phyloP scores from a whole-genome alignment of 176 grass and related monocot genomes.

The Ampelocalamus luodianensis region DNA sequence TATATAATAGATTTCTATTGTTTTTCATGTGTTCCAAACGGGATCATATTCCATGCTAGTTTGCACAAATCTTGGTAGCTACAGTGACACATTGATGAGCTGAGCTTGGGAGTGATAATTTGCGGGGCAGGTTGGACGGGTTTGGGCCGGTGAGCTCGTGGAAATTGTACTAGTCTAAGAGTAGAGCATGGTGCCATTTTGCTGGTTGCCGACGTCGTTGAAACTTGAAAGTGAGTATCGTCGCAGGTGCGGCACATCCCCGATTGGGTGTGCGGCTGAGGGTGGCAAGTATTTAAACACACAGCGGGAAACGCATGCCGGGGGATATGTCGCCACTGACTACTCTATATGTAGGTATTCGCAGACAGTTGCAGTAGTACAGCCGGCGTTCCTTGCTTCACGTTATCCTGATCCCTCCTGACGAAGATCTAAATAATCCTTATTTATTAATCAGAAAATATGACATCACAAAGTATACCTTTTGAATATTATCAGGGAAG shows the following conservation, averaged over 20 bases:
- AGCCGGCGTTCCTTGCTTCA: not conserved
- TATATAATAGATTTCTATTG: too few relatives aligned
- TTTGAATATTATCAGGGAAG: too few relatives aligned
- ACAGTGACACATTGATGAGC: not conserved
- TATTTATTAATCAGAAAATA: too few relatives aligned
- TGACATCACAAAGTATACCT: too few relatives aligned
- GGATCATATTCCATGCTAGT: not conserved
- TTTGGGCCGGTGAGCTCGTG: conserved; percentile 1
- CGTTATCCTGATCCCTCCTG: not conserved
- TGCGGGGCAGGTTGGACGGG: not conserved
- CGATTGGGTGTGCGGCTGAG: not conserved
- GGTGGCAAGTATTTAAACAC: not conserved
- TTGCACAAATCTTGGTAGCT: not conserved
- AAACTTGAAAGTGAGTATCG: not conserved
- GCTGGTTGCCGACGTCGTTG: not conserved
- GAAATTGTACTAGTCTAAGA: not conserved
- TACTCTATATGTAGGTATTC: not conserved
- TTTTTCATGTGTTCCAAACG: not conserved
- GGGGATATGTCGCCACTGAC: not conserved
- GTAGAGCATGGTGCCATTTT: not conserved
- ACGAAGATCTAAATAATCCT: too few relatives aligned
- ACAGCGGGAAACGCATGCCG: not conserved
- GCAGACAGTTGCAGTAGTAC: not conserved
- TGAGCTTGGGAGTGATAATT: not conserved
- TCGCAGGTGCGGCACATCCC: not conserved